Evolutionary conservation across 495 filamentous ascomycete genomes (phyloP).

Genomic region (Articulospora tetracladia): DNA sequence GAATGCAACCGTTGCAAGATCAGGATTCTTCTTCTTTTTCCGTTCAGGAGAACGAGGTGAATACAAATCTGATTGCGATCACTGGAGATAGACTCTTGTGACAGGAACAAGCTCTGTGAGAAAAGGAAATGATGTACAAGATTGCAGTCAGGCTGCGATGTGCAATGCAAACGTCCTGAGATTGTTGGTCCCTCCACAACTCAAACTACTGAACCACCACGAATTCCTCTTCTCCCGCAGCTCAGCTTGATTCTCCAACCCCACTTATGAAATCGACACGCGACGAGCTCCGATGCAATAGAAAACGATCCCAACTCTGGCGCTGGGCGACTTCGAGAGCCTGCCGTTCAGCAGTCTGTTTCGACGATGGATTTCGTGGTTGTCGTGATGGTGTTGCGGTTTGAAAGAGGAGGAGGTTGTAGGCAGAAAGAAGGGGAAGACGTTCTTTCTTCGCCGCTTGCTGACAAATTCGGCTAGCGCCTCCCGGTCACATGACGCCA

Average conservation of each 20-base stretch:
- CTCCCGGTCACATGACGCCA: neutral
- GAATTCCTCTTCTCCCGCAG: conserved; percentile 9
- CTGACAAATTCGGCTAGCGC: neutral
- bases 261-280: conserved; percentile 8
- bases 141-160: conserved; percentile 30
- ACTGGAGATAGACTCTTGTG: conserved; percentile 36
- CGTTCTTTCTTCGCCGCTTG: neutral
- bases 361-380: neutral
- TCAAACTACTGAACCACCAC: conserved; percentile 16
- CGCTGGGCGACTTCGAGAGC: neutral
- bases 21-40: conserved; percentile 37
- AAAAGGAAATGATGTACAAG: conserved; percentile 41
- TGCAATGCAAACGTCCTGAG: conserved; percentile 12
- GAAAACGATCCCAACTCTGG: neutral
- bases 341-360: neutral
- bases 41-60: conserved; percentile 41
- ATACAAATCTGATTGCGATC: conserved; percentile 58
- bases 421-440: neutral
- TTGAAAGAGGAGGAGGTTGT: neutral
- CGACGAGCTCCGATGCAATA: neutral
- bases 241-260: conserved; percentile 13
- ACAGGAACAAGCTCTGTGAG: conserved; percentile 29
- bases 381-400: conserved; percentile 1
- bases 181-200: conserved; percentile 25
- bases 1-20: conserved; percentile 32